Conservation (phyloP, 2,329 filamentous ascomycete genomes). For the Aspergillus oerlinghausenensis region DNA sequence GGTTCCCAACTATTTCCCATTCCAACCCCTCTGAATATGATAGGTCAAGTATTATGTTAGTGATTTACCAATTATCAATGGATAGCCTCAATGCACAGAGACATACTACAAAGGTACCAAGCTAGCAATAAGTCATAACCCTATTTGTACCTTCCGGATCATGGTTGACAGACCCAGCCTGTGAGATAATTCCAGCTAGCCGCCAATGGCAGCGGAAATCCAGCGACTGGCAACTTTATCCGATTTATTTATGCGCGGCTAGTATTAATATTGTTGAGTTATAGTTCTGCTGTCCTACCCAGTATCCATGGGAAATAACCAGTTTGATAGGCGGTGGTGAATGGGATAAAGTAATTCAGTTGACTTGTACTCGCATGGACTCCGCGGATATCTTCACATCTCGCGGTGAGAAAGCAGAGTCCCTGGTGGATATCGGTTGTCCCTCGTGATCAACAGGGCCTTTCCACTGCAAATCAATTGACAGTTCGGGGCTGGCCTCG, state of each 20-base stretch:
- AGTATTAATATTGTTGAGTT: neutral
- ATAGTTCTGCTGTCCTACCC: too few species aligned
- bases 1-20: neutral
- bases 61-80: neutral
- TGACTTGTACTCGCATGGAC: neutral
- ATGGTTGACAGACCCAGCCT: neutral
- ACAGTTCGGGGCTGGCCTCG: neutral
- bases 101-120: neutral
- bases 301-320: neutral
- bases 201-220: constrained; percentile 17
- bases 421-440: too few species aligned
- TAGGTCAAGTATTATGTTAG: neutral
- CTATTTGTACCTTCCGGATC: neutral
- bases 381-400: too few species aligned
- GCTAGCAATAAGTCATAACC: neutral
- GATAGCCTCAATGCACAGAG: neutral
- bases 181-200: constrained; percentile 14
- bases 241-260: neutral
- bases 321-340: neutral
- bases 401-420: neutral
- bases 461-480: neutral
- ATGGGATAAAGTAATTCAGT: neutral
- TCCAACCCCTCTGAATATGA: neutral
- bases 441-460: constrained; percentile 6
- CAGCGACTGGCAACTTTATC: neutral